Evolutionary conservation across 768 basidiomycete genomes (phyloP), one percentile per base, ranked within the genome.

Genomic region (Podaxis pistillaris): DNA sequence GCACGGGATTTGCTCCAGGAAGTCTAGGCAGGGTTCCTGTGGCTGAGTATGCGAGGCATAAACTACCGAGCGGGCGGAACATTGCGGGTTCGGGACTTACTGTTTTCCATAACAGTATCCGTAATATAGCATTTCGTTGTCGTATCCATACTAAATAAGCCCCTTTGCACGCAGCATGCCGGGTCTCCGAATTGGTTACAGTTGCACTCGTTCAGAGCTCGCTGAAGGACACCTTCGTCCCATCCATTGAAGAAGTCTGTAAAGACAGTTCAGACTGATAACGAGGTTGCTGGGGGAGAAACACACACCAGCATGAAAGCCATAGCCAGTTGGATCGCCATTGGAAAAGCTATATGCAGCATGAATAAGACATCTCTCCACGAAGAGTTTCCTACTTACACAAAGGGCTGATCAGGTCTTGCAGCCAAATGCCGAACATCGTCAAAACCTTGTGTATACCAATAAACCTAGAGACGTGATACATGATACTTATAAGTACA

Each of bases 251-350:
- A 71, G 66, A 78, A 81, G 64, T 80, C 76, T 40, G 60, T 1
- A 50, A 64, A 36, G 28, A 17, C 24, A 12, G 6, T 36, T 46
- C 13, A 44, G 41, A 28, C 6, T 19, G 15, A n/a, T 24, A 5
- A 22, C 22, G n/a, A 57, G 15, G 4, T 17, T 13, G 22, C 38
- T 13, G 26, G 17, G 2, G 26, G 8, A 11, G 17, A 26, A n/a
- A 13, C 6, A 3, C 58, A 4, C 12, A 63, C 68, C 68, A 17
- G 67, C 67, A 61, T 82, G 81, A 61, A 81, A 78, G 63, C 83
- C 83, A 66, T 81, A 83, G 1, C 84, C 84, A 22, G 81, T 83
- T 3, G 79, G 78, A 66, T 87, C 86, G n/a, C 86, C 86, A 65
- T 82, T 76, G 13, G 85, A 69, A 63, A 72, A 77, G 2, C 78